Percentiles rank a stretch among this genome's conserved stretches.
Conservation (phyloP, 2,329 filamentous ascomycete genomes). For the Nothopassalora personata region DNA sequence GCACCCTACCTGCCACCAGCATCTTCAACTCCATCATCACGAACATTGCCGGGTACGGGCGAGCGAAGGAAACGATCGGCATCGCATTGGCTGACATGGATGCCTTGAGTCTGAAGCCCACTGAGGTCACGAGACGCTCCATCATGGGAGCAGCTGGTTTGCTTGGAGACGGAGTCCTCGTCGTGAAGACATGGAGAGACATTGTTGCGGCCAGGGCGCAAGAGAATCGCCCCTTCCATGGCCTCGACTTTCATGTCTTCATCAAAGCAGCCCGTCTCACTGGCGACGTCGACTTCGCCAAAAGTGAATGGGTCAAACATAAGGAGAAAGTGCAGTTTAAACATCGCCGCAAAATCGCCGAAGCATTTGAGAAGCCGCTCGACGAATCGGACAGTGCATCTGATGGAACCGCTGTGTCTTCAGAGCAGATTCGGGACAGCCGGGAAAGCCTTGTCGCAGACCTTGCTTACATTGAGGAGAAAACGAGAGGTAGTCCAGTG, state of each 20-base stretch:
- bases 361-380: constrained; percentile 10
- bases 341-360: constrained; percentile 3
- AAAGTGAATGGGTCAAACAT: constrained; percentile 15
- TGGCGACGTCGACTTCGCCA: constrained; percentile 18
- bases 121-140: constrained; percentile 31
- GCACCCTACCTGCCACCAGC: constrained; percentile 24
- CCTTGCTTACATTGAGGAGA: constrained; percentile 21
- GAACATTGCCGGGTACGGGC: constrained; percentile 31
- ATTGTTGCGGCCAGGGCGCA: constrained; percentile 20
- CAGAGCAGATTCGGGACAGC: constrained; percentile 6
- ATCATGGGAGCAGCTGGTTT: constrained; percentile 33
- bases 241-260: constrained; percentile 26
- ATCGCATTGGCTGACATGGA: constrained; percentile 28
- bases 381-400: neutral
- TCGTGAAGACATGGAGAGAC: constrained; percentile 29
- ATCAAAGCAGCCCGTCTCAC: constrained; percentile 23
- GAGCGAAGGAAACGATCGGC: constrained; percentile 26
- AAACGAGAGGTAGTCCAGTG: constrained; percentile 12
- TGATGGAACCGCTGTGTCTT: neutral
- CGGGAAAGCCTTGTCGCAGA: constrained; percentile 21
- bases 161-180: constrained; percentile 25
- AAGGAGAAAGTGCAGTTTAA: constrained; percentile 8
- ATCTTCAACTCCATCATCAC: constrained; percentile 38
- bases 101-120: constrained; percentile 25
- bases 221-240: constrained; percentile 12